A percentile compares a stretch with the other conserved stretches of the same genome.
These are phyloP conservation scores for Yarrowia osloensis DNA, from an alignment of 805 yeast species.

Conservation along the genomic window DNA sequence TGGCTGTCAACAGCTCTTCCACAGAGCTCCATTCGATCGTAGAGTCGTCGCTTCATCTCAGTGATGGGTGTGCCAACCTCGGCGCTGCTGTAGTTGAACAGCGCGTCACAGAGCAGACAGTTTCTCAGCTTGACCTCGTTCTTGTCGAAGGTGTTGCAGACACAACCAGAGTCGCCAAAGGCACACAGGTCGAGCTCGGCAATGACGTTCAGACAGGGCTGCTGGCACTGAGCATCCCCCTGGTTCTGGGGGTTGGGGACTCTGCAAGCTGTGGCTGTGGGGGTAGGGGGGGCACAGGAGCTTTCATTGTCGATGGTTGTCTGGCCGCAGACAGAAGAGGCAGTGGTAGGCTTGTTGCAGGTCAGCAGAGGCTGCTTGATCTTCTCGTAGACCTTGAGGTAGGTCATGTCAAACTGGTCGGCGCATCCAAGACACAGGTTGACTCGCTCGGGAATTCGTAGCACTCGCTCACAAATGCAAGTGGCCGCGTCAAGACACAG, in stretches of 20 bases:
- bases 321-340: background rate
- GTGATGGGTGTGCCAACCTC: background rate
- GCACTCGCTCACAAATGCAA: background rate
- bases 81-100: background rate
- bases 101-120: background rate
- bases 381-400: background rate
- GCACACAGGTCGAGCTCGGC: background rate
- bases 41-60: background rate
- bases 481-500: background rate
- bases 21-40: background rate
- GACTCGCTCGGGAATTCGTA: background rate
- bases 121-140: background rate
- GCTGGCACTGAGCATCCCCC: background rate
- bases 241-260: background rate
- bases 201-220: background rate
- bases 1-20: background rate
- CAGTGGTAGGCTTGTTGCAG: background rate
- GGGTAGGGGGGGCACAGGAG: background rate
- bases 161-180: background rate
- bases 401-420: background rate
- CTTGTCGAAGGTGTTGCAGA: background rate
- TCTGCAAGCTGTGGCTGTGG: background rate
- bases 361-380: background rate
- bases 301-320: conserved; percentile 7
- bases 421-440: conserved; percentile 2